phyloP scores from a whole-genome alignment of 106 monocot genomes.

The Acorus gramineus region DNA sequence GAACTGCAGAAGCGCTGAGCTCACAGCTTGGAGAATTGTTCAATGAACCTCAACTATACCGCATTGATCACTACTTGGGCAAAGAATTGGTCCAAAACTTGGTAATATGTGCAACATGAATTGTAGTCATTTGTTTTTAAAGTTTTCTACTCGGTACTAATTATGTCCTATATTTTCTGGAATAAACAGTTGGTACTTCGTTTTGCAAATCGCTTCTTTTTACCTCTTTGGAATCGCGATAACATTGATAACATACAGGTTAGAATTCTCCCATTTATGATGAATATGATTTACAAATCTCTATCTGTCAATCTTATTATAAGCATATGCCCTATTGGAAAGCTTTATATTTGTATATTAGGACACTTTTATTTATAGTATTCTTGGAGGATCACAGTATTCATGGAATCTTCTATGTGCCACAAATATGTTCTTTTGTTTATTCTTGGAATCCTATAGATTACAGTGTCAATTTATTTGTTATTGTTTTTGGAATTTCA shows the following conservation, averaged over 20 bases:
- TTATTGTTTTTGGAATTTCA: not conserved
- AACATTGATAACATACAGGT: conserved; percentile 96
- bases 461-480: not conserved
- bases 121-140: not conserved
- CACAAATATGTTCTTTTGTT: too few relatives aligned
- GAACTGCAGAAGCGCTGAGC: conserved; percentile 86
- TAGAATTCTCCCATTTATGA: not conserved
- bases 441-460: too few relatives aligned
- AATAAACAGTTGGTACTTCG: conserved; percentile 78
- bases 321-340: too few relatives aligned
- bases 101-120: conserved; percentile 29
- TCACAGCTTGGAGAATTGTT: conserved; percentile 83
- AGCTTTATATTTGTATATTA: too few relatives aligned
- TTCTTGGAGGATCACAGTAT: too few relatives aligned
- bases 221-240: conserved; percentile 98
- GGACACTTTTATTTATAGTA: too few relatives aligned
- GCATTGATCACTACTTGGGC: conserved; percentile 97
- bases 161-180: conserved; percentile 5
- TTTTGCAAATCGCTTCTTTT: conserved; percentile 93
- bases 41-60: conserved; percentile 77
- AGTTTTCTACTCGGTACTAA: conserved; percentile 1
- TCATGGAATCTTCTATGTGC: too few relatives aligned
- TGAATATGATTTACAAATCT: not conserved
- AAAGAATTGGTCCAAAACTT: conserved; percentile 96
- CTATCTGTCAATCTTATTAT: too few relatives aligned